These are phyloP conservation scores for Pythium sukuiense DNA, from an alignment of 352 stramenopile species.

Conservation along the genomic window DNA sequence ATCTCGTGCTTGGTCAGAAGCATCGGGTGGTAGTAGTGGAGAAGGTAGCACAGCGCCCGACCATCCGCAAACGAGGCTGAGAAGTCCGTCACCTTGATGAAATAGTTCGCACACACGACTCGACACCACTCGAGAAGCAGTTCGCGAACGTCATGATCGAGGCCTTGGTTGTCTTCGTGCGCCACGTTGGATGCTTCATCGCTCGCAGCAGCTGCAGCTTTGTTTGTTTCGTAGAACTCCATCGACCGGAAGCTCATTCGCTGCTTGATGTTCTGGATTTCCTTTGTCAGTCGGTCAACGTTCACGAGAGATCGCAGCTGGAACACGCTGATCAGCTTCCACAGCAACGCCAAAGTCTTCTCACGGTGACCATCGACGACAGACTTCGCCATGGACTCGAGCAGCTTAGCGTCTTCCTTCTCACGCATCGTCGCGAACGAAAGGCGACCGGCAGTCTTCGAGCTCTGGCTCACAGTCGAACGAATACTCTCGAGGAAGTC, in stretches of 20 bases:
- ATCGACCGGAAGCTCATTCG: slow-evolving; percentile 69
- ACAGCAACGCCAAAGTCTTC: slow-evolving; percentile 94
- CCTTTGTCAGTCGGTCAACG: slow-evolving; percentile 57
- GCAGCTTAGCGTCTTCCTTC: slow-evolving; percentile 59
- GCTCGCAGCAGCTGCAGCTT: not conserved
- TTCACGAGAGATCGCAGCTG: slow-evolving; percentile 90
- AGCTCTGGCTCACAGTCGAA: slow-evolving; percentile 1
- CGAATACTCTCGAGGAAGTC: slow-evolving; percentile 54
- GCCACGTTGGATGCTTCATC: slow-evolving; percentile 34
- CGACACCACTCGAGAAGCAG: slow-evolving; percentile 92
- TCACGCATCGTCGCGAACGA: slow-evolving; percentile 47
- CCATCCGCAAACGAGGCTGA: slow-evolving; percentile 93
- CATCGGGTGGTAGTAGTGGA: slow-evolving; percentile 96
- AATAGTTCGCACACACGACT: slow-evolving; percentile 91
- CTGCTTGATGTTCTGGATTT: slow-evolving; percentile 74
- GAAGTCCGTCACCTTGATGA: slow-evolving; percentile 86
- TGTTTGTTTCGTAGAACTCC: slow-evolving; percentile 50
- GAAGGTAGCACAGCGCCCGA: slow-evolving; percentile 89
- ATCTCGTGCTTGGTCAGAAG: slow-evolving; percentile 78
- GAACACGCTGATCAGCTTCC: slow-evolving; percentile 92
- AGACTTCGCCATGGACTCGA: slow-evolving; percentile 84
- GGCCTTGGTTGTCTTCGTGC: slow-evolving; percentile 35
- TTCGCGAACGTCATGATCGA: slow-evolving; percentile 43
- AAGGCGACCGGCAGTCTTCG: slow-evolving; percentile 6
- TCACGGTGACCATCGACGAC: slow-evolving; percentile 96